Conservation (phyloP, 2,329 filamentous ascomycete genomes). For the Ascochyta clinopodiicola region DNA sequence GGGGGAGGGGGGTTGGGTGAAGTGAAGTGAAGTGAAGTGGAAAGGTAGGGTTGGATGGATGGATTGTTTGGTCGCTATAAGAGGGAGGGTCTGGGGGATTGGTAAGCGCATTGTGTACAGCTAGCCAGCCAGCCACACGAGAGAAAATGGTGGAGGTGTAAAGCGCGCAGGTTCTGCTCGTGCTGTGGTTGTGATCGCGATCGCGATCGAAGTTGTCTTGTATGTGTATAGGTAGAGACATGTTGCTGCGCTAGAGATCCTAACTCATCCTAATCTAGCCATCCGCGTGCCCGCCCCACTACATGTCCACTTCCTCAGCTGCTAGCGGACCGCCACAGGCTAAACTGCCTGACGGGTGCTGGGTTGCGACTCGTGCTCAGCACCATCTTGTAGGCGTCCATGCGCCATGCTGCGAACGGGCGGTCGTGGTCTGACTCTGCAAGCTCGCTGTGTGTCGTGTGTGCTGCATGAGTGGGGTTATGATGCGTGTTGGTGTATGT, state of each 20-base stretch:
- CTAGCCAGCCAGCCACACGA: slow-evolving; percentile 12
- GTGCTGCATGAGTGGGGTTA: not conserved
- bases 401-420: slow-evolving; percentile 3
- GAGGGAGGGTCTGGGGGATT: too few relatives aligned
- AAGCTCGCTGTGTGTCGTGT: not conserved
- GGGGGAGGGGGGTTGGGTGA: not conserved
- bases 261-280: not conserved
- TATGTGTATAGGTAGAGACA: not conserved
- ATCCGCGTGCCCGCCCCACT: slow-evolving; percentile 12
- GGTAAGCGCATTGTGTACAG: not conserved
- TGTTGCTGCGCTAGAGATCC: not conserved
- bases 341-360: slow-evolving; percentile 9
- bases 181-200: not conserved
- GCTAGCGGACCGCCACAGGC: slow-evolving; percentile 31
- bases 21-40: not conserved
- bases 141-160: not conserved
- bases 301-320: slow-evolving; percentile 32
- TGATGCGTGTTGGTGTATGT: not conserved
- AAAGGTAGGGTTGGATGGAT: not conserved
- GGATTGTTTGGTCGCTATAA: not conserved
- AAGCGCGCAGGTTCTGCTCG: slow-evolving; percentile 1
- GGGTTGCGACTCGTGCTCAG: slow-evolving; percentile 3
- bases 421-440: not conserved
- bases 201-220: too few relatives aligned
- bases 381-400: not conserved